Evolutionary conservation across 2,329 filamentous ascomycete genomes (phyloP).

Genomic region (Aspergillus texensis): DNA sequence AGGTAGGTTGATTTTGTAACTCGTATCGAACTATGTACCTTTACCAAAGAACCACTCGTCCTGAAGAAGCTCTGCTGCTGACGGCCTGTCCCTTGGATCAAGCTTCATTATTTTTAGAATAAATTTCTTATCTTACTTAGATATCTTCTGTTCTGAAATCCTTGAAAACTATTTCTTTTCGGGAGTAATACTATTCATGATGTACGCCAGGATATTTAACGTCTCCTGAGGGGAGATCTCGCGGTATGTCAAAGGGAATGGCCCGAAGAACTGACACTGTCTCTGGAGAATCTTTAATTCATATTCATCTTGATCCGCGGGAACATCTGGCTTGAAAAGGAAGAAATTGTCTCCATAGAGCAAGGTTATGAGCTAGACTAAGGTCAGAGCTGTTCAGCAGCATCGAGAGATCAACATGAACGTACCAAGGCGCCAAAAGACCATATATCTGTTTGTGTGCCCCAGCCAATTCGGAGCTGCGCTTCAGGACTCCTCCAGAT

Average conservation of each 20-base stretch:
- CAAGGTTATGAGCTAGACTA: slow-evolving; percentile 23
- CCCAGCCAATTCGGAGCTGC: slow-evolving; percentile 26
- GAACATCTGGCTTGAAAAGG: slow-evolving; percentile 27
- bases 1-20: too few species aligned
- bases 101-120: slow-evolving; percentile 28
- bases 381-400: neutral
- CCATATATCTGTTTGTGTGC: slow-evolving; percentile 32
- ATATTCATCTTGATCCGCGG: slow-evolving; percentile 25
- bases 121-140: slow-evolving; percentile 36
- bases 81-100: slow-evolving; percentile 46
- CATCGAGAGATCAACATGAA: neutral
- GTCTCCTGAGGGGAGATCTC: neutral
- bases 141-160: slow-evolving; percentile 27
- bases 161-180: neutral
- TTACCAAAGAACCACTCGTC: slow-evolving; percentile 38
- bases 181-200: neutral
- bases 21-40: too few species aligned
- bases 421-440: slow-evolving; percentile 28
- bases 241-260: slow-evolving; percentile 4
- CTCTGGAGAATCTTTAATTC: slow-evolving; percentile 24
- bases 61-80: slow-evolving; percentile 40
- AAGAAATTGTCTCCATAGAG: slow-evolving; percentile 21
- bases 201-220: neutral
- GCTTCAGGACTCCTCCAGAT: slow-evolving; percentile 29
- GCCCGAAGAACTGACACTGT: neutral